Percentiles rank a stretch among this genome's conserved stretches.
Evolutionary conservation across 139 green algal genomes (phyloP).

Genomic region (Chlorella ohadii): DNA sequence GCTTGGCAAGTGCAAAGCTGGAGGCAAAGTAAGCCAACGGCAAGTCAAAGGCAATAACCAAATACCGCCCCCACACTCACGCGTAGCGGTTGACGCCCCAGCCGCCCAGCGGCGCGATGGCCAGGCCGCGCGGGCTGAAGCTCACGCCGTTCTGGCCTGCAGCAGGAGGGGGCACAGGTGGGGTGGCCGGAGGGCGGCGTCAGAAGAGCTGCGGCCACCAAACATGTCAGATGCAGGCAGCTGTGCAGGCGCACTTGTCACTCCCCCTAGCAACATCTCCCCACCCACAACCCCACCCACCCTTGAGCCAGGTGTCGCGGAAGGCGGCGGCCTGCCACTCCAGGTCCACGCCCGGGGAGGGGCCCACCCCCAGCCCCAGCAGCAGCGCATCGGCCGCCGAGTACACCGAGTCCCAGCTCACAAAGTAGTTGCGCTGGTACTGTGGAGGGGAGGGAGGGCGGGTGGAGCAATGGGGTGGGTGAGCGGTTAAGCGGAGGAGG

Average conservation of each 20-base stretch:
- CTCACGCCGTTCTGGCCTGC: conserved; percentile 30
- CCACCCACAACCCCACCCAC: not conserved
- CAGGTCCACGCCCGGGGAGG: conserved; percentile 16
- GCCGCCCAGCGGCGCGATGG: conserved; percentile 25
- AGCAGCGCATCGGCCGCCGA: conserved; percentile 19
- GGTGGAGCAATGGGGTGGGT: not conserved
- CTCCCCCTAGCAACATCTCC: not conserved
- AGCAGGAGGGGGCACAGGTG: no score
- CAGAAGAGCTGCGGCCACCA: not conserved
- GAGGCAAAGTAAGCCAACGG: no score
- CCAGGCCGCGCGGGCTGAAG: conserved; percentile 49
- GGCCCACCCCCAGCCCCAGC: not conserved
- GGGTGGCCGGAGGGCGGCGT: not conserved
- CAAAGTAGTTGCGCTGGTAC: conserved; percentile 32
- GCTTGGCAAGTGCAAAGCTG: no score
- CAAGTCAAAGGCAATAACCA: no score
- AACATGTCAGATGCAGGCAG: not conserved
- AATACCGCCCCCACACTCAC: not conserved
- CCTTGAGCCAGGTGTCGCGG: conserved; percentile 42
- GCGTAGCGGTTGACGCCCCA: conserved; percentile 55
- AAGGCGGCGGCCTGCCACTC: conserved; percentile 38
- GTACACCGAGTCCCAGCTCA: conserved; percentile 22
- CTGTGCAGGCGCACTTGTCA: not conserved
- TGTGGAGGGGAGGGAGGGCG: not conserved
- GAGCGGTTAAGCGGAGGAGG: not conserved